phyloP scores from a whole-genome alignment of 176 grass and related monocot genomes.

The Microstegium vimineum region DNA sequence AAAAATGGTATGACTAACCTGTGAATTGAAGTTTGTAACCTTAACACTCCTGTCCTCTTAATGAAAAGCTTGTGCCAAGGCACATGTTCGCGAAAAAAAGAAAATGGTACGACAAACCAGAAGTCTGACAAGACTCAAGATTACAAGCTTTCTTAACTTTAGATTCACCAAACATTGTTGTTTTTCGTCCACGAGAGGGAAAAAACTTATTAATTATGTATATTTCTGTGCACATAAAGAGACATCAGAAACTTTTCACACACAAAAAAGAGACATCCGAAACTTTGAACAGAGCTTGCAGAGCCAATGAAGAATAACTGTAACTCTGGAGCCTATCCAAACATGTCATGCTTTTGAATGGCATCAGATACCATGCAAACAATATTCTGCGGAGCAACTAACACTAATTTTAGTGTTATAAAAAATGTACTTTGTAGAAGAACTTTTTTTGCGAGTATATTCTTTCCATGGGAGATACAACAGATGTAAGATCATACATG shows the following conservation, averaged over 20 bases:
- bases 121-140: background rate
- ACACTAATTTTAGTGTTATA: background rate
- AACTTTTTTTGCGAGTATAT: slow-evolving; percentile 1
- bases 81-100: no score
- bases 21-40: no score
- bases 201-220: background rate
- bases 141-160: background rate
- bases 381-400: background rate
- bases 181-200: background rate
- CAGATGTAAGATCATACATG: slow-evolving; percentile 19
- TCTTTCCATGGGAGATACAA: slow-evolving; percentile 14
- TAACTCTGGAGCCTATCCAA: background rate
- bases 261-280: no score
- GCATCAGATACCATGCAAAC: background rate
- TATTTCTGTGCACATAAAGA: background rate
- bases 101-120: no score
- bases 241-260: background rate
- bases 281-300: background rate
- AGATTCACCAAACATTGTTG: background rate
- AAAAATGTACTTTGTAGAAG: slow-evolving; percentile 12
- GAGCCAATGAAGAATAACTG: background rate
- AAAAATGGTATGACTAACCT: no score
- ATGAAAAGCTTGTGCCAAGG: no score
- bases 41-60: no score
- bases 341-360: background rate